Evolutionary conservation across 306 rosid species (phyloP).

Genomic region (Aeschynomene evenia): DNA sequence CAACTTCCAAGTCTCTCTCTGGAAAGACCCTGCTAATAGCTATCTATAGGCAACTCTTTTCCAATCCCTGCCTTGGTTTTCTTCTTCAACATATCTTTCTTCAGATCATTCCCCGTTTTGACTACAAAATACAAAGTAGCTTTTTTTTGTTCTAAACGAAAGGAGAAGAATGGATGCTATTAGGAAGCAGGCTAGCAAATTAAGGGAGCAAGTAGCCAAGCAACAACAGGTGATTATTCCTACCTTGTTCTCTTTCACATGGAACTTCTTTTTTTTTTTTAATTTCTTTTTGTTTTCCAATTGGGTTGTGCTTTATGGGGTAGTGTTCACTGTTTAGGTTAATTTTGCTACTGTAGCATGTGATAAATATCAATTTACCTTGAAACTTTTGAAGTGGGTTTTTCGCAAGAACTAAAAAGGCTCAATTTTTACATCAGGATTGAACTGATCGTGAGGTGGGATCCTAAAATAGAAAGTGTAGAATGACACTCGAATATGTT

Average conservation of each 20-base stretch:
- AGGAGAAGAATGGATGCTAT: slow-evolving; percentile 63
- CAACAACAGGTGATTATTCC: slow-evolving; percentile 74
- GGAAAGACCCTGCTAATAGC: slow-evolving; percentile 8
- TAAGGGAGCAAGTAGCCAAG: slow-evolving; percentile 87
- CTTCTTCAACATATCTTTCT: slow-evolving; percentile 5
- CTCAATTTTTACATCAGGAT: background rate
- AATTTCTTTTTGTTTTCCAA: too few species aligned
- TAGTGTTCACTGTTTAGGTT: slow-evolving; percentile 23
- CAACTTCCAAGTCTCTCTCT: background rate
- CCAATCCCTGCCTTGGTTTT: background rate
- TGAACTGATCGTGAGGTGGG: slow-evolving; percentile 17
- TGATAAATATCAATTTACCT: background rate
- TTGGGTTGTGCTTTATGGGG: slow-evolving; percentile 12
- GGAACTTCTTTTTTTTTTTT: too few species aligned
- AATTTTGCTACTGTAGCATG: slow-evolving; percentile 16
- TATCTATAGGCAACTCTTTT: slow-evolving; percentile 12
- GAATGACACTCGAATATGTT: background rate
- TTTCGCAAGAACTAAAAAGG: background rate
- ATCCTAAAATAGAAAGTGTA: background rate
- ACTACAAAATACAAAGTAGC: slow-evolving; percentile 13
- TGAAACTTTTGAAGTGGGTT: background rate
- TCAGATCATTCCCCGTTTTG: slow-evolving; percentile 23
- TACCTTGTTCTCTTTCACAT: background rate
- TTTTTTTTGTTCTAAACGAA: background rate
- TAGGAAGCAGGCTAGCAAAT: slow-evolving; percentile 85